Evolutionary conservation across 768 basidiomycete genomes (phyloP).

Genomic region (Mycena filopes): DNA sequence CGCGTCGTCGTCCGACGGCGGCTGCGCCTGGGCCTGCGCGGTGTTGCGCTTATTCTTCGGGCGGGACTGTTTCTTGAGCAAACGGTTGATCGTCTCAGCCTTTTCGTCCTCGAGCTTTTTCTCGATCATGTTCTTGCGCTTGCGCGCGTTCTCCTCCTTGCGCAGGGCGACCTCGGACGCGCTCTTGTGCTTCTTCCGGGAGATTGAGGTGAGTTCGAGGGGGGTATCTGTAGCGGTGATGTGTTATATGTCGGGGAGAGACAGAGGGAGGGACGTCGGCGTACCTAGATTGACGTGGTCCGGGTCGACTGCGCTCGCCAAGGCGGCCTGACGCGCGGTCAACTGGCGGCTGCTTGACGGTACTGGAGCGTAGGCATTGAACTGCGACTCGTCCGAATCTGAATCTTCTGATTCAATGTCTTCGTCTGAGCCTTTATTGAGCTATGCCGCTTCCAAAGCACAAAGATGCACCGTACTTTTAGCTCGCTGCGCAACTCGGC

Average conservation of each 20-base stretch:
- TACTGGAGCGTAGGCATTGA: constrained; percentile 31
- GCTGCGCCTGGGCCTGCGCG: constrained; percentile 29
- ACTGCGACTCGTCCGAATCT: constrained; percentile 41
- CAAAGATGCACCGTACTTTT: neutral
- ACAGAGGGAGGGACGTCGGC: constrained; percentile 14
- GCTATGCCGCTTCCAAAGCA: neutral
- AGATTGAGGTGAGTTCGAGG: neutral
- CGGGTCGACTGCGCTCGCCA: constrained; percentile 57
- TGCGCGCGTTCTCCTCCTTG: constrained; percentile 67
- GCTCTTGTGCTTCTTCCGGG: constrained; percentile 55
- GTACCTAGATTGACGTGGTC: constrained; percentile 58
- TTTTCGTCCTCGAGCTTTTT: constrained; percentile 72
- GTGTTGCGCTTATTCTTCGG: constrained; percentile 55
- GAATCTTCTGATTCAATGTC: constrained; percentile 51
- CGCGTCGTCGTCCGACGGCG: constrained; percentile 40
- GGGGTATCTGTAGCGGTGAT: neutral
- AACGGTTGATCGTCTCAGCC: constrained; percentile 71
- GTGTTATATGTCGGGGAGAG: neutral
- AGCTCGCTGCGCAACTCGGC: constrained; percentile 10
- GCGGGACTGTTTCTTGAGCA: constrained; percentile 69
- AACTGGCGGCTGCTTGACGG: constrained; percentile 32
- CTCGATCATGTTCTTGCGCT: constrained; percentile 66
- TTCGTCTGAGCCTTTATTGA: constrained; percentile 39
- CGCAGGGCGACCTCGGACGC: constrained; percentile 66
- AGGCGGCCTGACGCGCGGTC: constrained; percentile 60